These are phyloP conservation scores for Candida berthetii DNA, from an alignment of 805 yeast species.

Conservation along the genomic window DNA sequence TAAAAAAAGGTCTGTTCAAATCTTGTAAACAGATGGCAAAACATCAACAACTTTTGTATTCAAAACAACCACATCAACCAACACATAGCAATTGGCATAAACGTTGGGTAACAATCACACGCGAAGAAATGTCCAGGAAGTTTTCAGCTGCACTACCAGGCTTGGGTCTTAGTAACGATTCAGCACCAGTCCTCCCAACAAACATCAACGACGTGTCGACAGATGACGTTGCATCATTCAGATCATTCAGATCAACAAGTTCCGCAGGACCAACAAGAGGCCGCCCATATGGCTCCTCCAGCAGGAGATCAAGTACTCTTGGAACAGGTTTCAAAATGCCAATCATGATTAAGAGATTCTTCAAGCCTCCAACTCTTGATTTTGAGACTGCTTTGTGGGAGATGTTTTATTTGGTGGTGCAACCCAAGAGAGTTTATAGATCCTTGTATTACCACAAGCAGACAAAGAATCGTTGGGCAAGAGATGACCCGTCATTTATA, in stretches of 20 bases:
- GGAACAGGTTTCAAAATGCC: constrained; percentile 21
- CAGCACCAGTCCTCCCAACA: constrained; percentile 9
- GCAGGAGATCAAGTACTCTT: not conserved
- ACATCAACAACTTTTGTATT: no score
- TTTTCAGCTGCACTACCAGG: not conserved
- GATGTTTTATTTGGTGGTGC: constrained; percentile 61
- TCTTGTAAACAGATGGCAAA: no score
- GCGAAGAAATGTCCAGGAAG: not conserved
- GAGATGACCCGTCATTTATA: constrained; percentile 91
- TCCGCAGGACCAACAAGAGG: constrained; percentile 3
- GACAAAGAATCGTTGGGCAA: constrained; percentile 72
- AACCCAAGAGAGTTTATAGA: constrained; percentile 79
- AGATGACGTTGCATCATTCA: constrained; percentile 17
- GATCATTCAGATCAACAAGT: constrained; percentile 15
- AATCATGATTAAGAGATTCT: constrained; percentile 34
- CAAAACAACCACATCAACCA: no score
- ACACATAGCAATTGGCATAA: no score
- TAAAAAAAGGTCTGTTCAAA: no score
- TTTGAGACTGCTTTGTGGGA: constrained; percentile 95
- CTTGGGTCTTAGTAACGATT: not conserved
- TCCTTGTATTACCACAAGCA: constrained; percentile 79
- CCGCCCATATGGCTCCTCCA: constrained; percentile 6
- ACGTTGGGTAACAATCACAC: no score
- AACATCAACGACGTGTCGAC: constrained; percentile 9
- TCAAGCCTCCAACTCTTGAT: constrained; percentile 77